Evolutionary conservation across 2,329 filamentous ascomycete genomes (phyloP), one percentile per base, ranked within the genome.

Genomic region (Chrysoporthe puriensis): DNA sequence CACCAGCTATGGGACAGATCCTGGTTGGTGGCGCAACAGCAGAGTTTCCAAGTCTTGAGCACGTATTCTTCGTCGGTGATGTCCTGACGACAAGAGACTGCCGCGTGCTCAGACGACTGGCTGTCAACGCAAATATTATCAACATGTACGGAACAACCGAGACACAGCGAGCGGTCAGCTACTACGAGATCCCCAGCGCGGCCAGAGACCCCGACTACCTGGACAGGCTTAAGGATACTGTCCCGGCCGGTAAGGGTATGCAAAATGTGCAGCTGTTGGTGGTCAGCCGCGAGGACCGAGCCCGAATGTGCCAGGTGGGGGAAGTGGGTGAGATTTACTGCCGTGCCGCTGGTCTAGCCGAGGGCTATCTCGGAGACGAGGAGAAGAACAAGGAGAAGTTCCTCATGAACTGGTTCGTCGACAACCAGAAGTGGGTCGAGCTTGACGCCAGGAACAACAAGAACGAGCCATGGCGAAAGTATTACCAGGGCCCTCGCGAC

Each of bases 1-100:
- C 96, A 1, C 96, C 96, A 11, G 96, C 96, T 67, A 97, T 98
- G 94, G 94, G 94, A 66, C 93, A 97, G 73, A 96, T 98, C 70
- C 82, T 98, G 1, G 90, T 95, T n/a, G 94, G 94, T 56, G 93
- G 92, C 72, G 91, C 93, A 34, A 90, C 82, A 3, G 89, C 92
- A 0, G 79, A 91, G 72, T 96, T 97, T 74, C 91, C 93, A 1
- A 84, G 86, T 14, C 83, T 98, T n/a, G 85, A 90, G 67, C 84
- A 88, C 67, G 93, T 90, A 21, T 95, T 98, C 83, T 98, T 95
- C 70, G 95, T 98, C 1, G 96, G 96, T 43, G 95, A 98, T 75
- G 84, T 97, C 44, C 79, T 98, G 60, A 96, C 93, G 70, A 97
- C 90, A 76, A 86, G 89, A 75, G 95, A 98, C 74, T 96, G 93